Base-by-base conservation (phyloP, 305 asterid genomes). In the Coffea humblotiana region DNA sequence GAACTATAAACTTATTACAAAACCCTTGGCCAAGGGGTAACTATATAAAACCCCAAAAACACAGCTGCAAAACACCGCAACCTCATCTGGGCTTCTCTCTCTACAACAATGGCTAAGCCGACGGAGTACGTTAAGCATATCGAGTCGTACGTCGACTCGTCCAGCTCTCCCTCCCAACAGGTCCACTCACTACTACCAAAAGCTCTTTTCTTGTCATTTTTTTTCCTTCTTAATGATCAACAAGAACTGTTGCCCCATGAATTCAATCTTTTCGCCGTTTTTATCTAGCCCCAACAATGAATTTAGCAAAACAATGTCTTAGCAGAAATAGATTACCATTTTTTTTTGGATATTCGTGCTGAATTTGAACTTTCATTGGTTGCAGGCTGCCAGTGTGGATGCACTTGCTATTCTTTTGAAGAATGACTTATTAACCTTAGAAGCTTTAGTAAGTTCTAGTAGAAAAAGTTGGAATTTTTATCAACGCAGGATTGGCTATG, bases 91-190 rank as follows among this genome's bases (percentile, higher is more conserved):
- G 0, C 5, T 37, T 25, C 49, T 60, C 68, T n/a, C 49, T 37
- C 40, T 0, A 6, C 49, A 25, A 43, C 23, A 61, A 81, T 81
- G 81, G 81, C 77, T 6, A 66, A 61, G 7, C 65, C 74, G 21
- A 75, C 72, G 78, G 82, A 86, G 85, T 89, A 81, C 87, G 86
- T 89, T 49, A 88, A 88, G 88, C 96, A 93, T 83, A 80, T 94
- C 83, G 98, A 94, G 83, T 29, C 82, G 81, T 93, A 88, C 83
- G 98, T 94, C 25, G 86, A 85, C 81, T 89, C 98, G 72, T 84
- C 95, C 64, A 90, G 89, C 80, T 85, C 97, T 72, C 81, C 89
- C 54, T 56, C 92, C 14, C 92, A 92, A 68, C 98, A 92, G 98
- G 98, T 94, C 66, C 79, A 27, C 63, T 11, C 15, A 58, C 84